Conservation (phyloP, 2,329 filamentous ascomycete species). For the Microdochium bolleyi region DNA sequence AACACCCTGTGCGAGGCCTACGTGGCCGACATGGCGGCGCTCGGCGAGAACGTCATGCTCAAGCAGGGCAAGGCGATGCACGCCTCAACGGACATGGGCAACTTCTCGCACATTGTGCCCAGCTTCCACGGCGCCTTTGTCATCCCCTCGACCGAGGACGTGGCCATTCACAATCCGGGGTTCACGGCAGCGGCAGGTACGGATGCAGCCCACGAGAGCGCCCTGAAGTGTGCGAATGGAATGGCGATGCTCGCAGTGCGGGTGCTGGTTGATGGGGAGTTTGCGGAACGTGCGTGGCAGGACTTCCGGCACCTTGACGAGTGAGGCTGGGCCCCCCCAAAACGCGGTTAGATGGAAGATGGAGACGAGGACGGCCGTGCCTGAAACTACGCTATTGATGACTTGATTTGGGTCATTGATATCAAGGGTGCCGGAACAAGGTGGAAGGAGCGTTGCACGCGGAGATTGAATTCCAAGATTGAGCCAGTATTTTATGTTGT, state of each 20-base stretch:
- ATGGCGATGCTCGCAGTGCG: constrained; percentile 8
- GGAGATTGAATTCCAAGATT: too few species aligned
- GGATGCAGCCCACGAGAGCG: constrained; percentile 36
- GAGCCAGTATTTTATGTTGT: too few species aligned
- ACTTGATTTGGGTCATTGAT: too few species aligned
- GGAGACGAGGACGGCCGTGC: too few species aligned
- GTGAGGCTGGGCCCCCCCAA: not conserved
- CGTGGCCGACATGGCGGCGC: constrained; percentile 30
- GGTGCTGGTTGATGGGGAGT: constrained; percentile 6
- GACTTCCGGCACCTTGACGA: constrained; percentile 3
- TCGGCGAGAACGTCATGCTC: constrained; percentile 26
- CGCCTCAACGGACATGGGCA: constrained; percentile 42
- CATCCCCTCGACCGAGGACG: constrained; percentile 27
- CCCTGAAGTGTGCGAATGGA: constrained; percentile 7
- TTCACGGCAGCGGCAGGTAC: constrained; percentile 36
- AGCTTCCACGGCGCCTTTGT: constrained; percentile 39
- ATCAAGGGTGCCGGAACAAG: too few species aligned
- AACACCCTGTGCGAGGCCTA: constrained; percentile 33
- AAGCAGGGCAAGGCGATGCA: constrained; percentile 25
- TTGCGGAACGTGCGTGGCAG: constrained; percentile 1
- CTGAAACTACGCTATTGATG: too few species aligned
- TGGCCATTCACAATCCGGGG: constrained; percentile 27
- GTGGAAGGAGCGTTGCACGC: too few species aligned
- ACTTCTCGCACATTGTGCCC: constrained; percentile 37
- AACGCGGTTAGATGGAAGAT: too few species aligned